Evolutionary conservation across 768 basidiomycete species (phyloP).

Genomic region (Tephrocybe sp.): DNA sequence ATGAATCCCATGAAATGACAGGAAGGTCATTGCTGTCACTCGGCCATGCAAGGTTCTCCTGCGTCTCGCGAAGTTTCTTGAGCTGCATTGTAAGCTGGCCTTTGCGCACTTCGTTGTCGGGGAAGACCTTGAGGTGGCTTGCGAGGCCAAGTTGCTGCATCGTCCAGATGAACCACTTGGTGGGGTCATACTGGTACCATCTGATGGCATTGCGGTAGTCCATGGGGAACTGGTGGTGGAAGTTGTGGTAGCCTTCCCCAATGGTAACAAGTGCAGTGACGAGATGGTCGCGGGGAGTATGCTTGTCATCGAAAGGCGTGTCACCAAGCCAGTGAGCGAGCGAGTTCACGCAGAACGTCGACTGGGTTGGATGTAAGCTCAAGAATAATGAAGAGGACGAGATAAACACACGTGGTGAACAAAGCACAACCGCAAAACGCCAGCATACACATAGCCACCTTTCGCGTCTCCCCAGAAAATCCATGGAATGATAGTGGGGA

Average conservation of each 20-base stretch:
- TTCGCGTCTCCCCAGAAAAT: conserved; percentile 81
- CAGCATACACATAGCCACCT: conserved; percentile 88
- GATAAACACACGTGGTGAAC: conserved; percentile 76
- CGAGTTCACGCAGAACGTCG: conserved; percentile 96
- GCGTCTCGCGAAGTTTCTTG: conserved; percentile 78
- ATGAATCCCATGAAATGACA: conserved; percentile 85
- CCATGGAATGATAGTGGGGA: conserved; percentile 80
- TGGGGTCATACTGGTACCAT: conserved; percentile 93
- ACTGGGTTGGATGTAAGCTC: conserved; percentile 41
- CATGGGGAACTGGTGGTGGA: conserved; percentile 97
- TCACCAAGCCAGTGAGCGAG: conserved; percentile 97
- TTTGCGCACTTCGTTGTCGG: conserved; percentile 69
- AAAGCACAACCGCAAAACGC: conserved; percentile 73
- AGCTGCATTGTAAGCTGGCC: conserved; percentile 94
- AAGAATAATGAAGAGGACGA: conserved; percentile 8
- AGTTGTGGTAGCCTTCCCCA: conserved; percentile 98
- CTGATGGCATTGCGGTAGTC: conserved; percentile 96
- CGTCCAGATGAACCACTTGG: conserved; percentile 86
- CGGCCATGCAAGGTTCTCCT: conserved; percentile 81
- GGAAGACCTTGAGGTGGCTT: conserved; percentile 66
- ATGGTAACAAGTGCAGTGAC: conserved; percentile 89
- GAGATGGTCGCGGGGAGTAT: conserved; percentile 87
- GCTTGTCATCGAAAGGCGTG: conserved; percentile 92
- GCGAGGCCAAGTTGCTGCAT: conserved; percentile 64
- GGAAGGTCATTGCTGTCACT: conserved; percentile 72